Percentiles rank a stretch among this genome's conserved stretches.
Conservation (phyloP, 257 asterid species). For the Forsythia viridissima region DNA sequence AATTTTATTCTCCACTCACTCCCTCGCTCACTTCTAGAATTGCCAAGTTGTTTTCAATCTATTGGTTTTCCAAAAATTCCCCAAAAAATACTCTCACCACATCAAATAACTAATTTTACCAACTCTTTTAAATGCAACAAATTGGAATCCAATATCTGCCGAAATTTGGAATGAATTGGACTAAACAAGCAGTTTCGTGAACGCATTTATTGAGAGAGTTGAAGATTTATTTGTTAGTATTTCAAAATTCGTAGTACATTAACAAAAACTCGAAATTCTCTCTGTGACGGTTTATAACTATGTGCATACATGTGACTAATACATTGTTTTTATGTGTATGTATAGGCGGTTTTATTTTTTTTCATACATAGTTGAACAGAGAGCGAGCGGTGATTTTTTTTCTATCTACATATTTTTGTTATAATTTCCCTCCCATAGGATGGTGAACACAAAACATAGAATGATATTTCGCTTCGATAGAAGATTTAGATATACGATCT, state of each 20-base stretch:
- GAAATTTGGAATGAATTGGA: conserved; percentile 19
- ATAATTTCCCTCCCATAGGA: conserved; percentile 16
- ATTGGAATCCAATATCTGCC: conserved; percentile 13
- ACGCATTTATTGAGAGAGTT: conserved; percentile 25
- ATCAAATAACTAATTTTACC: not conserved
- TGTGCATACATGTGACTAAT: conserved; percentile 29
- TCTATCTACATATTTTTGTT: conserved; percentile 8
- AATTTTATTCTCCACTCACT: conserved; percentile 45
- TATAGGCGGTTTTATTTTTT: conserved; percentile 13
- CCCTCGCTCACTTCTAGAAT: conserved; percentile 73
- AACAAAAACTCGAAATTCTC: conserved; percentile 5
- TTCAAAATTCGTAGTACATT: conserved; percentile 37
- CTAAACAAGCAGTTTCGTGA: conserved; percentile 26
- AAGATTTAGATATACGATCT: no score
- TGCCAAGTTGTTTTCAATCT: conserved; percentile 29
- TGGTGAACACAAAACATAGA: not conserved
- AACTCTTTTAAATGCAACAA: not conserved
- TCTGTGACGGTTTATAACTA: conserved; percentile 14
- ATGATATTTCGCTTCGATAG: no score
- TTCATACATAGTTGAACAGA: conserved; percentile 13
- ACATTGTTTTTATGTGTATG: conserved; percentile 19
- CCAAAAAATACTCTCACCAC: conserved; percentile 3
- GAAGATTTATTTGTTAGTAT: conserved; percentile 23
- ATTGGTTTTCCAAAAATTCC: conserved; percentile 8
- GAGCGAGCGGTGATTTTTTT: not conserved